These are phyloP conservation scores for Lagerstroemia speciosa DNA, from an alignment of 345 rosid genomes.

Conservation along the genomic window DNA sequence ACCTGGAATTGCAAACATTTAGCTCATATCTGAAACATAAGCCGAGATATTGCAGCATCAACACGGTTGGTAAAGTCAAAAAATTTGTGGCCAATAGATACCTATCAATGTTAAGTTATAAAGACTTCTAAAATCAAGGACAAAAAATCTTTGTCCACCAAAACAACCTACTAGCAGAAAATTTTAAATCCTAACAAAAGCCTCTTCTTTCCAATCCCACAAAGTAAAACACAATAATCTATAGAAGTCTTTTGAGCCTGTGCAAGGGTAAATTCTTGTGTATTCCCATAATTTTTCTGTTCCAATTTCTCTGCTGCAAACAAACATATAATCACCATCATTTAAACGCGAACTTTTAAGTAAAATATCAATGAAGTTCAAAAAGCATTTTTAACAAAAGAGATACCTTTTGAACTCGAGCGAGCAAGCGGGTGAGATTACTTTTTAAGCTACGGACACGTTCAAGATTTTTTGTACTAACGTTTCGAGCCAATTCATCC, in stretches of 20 bases:
- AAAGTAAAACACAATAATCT: neutral
- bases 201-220: neutral
- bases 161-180: neutral
- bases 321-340: neutral
- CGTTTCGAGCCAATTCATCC: slow-evolving; percentile 83
- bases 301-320: neutral
- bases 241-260: neutral
- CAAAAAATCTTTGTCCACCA: no score
- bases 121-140: neutral
- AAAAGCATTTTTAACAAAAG: slow-evolving; percentile 4
- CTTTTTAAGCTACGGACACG: slow-evolving; percentile 84
- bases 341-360: neutral
- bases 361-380: neutral
- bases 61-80: neutral
- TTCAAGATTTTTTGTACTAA: slow-evolving; percentile 92
- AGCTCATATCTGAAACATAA: neutral
- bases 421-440: slow-evolving; percentile 77
- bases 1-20: slow-evolving; percentile 33
- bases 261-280: neutral
- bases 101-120: neutral
- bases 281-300: neutral
- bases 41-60: no score
- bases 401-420: slow-evolving; percentile 84
- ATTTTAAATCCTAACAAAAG: neutral
- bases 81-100: neutral